Evolutionary conservation across 345 rosid genomes (phyloP), one percentile per base, ranked within the genome.

Genomic region (Rubroshorea leprosula): DNA sequence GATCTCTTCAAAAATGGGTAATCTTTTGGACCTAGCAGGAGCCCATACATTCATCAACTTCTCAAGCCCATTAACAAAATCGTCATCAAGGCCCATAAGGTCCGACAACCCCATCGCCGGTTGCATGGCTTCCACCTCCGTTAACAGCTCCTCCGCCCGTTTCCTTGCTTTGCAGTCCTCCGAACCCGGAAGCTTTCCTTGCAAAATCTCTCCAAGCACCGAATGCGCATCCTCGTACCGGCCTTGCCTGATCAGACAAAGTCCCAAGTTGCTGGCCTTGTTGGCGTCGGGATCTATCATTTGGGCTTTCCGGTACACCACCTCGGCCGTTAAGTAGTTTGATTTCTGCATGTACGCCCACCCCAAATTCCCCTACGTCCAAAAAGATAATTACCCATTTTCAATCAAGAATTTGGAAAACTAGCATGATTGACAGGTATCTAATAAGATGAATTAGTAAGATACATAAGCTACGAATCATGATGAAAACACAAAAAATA

Each of bases 341-440:
- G 82, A 62, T 67, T 93, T 85, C 63, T 87, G 96, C 97, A 89
- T 87, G 68, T 93, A 83, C 20, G 96, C 99, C 99, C 99, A 93
- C 9, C 96, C 99, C 78, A 93, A 69, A 66, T 93, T 89, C 5
- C 97, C 99, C 97, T 93, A 66, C n/a, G 2, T 10, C 10, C n/a
- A 50, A 16, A 15, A 27, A 47, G 17, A 27, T 1, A 4, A 48
- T 47, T 15, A 31, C 16, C 19, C 1, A 13, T 29, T 29, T 4
- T 29, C 1, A 19, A 25, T 1, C n/a, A 11, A 20, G 41, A 23
- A 41, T 7, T 19, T 5, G 19, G 11, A n/a, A n/a, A n/a, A n/a
- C n/a, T n/a, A n/a, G n/a, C n/a, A n/a, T n/a, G n/a, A n/a, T n/a
- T n/a, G n/a, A n/a, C n/a, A n/a, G n/a, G n/a, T n/a, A n/a, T n/a